Percentiles rank a stretch among this genome's conserved stretches.
Conservation (phyloP, 345 rosid species). For the Capsella bursapastoris region DNA sequence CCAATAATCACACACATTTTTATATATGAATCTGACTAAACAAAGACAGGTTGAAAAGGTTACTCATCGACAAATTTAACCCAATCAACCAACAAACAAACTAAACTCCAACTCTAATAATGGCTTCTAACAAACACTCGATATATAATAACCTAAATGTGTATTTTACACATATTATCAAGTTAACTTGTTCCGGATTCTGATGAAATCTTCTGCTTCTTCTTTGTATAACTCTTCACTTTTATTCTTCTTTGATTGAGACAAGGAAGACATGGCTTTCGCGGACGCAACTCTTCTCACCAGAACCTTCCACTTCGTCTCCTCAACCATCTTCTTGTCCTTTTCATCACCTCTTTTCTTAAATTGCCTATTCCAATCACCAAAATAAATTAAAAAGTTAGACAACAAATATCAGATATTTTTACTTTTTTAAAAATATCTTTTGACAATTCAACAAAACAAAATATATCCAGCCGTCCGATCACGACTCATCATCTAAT, state of each 20-base stretch:
- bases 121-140: constrained; percentile 13
- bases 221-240: constrained; percentile 27
- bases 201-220: constrained; percentile 42
- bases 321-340: constrained; percentile 55
- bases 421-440: not conserved
- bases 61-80: constrained; percentile 42
- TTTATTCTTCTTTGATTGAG: constrained; percentile 55
- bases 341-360: constrained; percentile 57
- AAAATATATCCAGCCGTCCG: constrained; percentile 25
- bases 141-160: not conserved
- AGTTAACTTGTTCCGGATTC: constrained; percentile 32
- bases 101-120: constrained; percentile 8
- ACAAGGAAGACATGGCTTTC: constrained; percentile 64
- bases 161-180: not conserved
- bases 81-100: constrained; percentile 30
- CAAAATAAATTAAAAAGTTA: not conserved
- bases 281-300: constrained; percentile 85
- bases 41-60: constrained; percentile 32
- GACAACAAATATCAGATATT: constrained; percentile 23
- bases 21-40: not conserved
- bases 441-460: not conserved
- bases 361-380: constrained; percentile 65
- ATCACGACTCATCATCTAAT: constrained; percentile 32
- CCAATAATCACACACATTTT: not conserved
- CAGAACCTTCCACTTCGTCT: constrained; percentile 68